Evolutionary conservation across 805 yeast genomes (phyloP), one percentile per base, ranked within the genome.

Genomic region (Lipomyces yamadae): DNA sequence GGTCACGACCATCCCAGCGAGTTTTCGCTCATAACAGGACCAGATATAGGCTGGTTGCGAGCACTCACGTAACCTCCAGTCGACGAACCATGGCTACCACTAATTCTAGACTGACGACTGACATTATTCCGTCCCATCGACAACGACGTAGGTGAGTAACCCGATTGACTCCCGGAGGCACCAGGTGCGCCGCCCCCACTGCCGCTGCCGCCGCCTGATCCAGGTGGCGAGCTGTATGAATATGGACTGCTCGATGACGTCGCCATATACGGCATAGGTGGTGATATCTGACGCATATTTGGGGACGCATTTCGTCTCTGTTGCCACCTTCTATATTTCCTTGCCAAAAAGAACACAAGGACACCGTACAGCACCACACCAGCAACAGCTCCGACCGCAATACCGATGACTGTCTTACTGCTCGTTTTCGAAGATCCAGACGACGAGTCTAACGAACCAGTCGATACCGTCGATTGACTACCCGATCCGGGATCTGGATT

Each of bases 371-470:
- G 79, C 6, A 84, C 80, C 57, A 91, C 88, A 63, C 97, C 98
- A 13, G 85, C 86, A 37, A 91, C 87, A 5, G 96, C 87, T 58
- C 98, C 97, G 53, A 91, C 83, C 13, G 94, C 88, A 62, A 92
- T 85, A 48, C 96, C 97, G 33, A 90, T 88, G 32, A 91, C 83
- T 68, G 83, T 83, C 57, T 80, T 79, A 4, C 76, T 60, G 10
- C 37, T 60, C 4, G 65, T 45, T 24, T 66, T 57, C 24, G 74
- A 73, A 6, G 70, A 59, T 30, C 37, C 48, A 10, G 72, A 67
- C 45, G 72, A 73, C 45, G 72, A 73, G 67, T 79, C 81, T 4
- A 77, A 70, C 50, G 81, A 77, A 6, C 80, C 81, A 6, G 69
- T 42, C 37, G 56, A 63, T 15, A 69, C 66, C 6, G 48, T 42